Conservation (phyloP, 306 rosid genomes). For the Dryas octopetala region DNA sequence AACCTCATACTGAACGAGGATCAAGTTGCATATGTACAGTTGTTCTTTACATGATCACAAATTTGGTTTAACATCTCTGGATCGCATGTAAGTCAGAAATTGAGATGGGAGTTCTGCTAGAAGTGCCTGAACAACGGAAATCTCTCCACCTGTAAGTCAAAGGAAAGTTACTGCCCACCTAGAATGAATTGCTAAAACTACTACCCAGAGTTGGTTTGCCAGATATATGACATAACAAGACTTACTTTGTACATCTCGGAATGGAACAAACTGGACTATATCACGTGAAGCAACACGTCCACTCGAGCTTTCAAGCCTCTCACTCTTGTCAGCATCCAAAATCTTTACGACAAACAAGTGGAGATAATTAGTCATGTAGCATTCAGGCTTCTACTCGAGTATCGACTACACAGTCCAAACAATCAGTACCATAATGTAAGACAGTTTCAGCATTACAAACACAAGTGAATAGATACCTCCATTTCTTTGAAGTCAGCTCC, state of each 20-base stretch:
- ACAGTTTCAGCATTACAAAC: slow-evolving; percentile 1
- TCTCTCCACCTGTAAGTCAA: slow-evolving; percentile 70
- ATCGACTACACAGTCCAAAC: neutral
- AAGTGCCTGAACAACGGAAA: slow-evolving; percentile 92
- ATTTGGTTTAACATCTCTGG: slow-evolving; percentile 77
- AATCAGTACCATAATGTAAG: neutral
- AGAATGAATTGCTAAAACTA: neutral
- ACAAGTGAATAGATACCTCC: slow-evolving; percentile 63
- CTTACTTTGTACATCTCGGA: slow-evolving; percentile 91
- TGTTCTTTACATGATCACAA: slow-evolving; percentile 41
- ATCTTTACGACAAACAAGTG: slow-evolving; percentile 39
- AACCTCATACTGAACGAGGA: slow-evolving; percentile 26
- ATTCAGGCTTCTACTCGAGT: neutral
- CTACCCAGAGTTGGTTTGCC: neutral
- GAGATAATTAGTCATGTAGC: slow-evolving; percentile 5
- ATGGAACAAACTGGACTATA: slow-evolving; percentile 94
- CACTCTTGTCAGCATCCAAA: slow-evolving; percentile 96
- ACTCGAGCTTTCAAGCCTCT: slow-evolving; percentile 77
- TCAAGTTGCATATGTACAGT: slow-evolving; percentile 48
- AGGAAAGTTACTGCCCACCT: slow-evolving; percentile 14
- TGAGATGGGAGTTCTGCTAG: slow-evolving; percentile 91
- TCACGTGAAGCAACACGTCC: slow-evolving; percentile 96
- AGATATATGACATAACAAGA: neutral
- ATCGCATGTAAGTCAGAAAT: slow-evolving; percentile 83
- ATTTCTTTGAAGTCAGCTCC: slow-evolving; percentile 99